phyloP scores from a whole-genome alignment of 306 rosid species.

The Fragaria ananassa region DNA sequence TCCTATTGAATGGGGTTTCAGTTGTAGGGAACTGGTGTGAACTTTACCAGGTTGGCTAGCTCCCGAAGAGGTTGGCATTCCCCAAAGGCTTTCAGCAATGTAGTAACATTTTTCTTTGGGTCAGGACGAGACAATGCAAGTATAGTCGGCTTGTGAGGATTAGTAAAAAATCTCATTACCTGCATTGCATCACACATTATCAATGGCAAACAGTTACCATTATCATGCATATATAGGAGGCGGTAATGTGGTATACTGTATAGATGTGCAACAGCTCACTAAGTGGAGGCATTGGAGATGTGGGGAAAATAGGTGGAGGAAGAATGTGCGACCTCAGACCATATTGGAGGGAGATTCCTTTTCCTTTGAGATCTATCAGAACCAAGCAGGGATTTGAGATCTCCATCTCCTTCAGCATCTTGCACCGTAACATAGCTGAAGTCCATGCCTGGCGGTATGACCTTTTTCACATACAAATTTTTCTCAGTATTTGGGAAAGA shows the following conservation, averaged over 20 bases:
- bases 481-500: background rate
- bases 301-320: constrained; percentile 16
- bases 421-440: constrained; percentile 63
- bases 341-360: constrained; percentile 60
- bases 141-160: constrained; percentile 87
- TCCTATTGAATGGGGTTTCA: background rate
- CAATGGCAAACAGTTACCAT: background rate
- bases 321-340: constrained; percentile 62
- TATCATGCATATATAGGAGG: background rate
- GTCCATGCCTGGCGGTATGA: constrained; percentile 86
- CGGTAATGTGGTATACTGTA: background rate
- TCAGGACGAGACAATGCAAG: constrained; percentile 90
- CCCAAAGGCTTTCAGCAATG: constrained; percentile 81
- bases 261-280: background rate
- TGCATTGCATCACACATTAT: constrained; percentile 25
- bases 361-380: constrained; percentile 61
- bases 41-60: constrained; percentile 67
- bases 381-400: constrained; percentile 63
- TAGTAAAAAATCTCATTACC: constrained; percentile 77
- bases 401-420: constrained; percentile 68
- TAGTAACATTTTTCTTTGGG: constrained; percentile 81
- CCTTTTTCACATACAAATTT: constrained; percentile 27
- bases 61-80: constrained; percentile 67
- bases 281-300: background rate
- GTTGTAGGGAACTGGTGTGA: background rate